These are phyloP conservation scores for Suillus brevipes DNA, from an alignment of 768 basidiomycete species.

Conservation along the genomic window DNA sequence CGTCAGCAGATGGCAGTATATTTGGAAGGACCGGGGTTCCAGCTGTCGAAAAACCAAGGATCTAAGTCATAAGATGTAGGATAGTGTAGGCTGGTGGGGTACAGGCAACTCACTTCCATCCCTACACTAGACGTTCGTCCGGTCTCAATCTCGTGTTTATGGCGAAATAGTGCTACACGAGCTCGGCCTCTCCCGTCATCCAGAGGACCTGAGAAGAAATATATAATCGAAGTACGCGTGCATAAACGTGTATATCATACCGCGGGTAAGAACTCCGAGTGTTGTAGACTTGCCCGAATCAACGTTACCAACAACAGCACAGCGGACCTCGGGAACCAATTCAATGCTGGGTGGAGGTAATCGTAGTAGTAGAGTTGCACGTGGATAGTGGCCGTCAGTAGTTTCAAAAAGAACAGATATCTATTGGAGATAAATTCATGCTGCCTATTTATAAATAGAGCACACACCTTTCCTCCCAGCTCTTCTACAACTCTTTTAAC, in stretches of 20 bases:
- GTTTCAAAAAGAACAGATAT: constrained; percentile 54
- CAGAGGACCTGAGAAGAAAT: constrained; percentile 51
- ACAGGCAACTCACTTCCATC: constrained; percentile 73
- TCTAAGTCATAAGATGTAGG: constrained; percentile 43
- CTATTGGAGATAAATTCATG: constrained; percentile 33
- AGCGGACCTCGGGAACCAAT: constrained; percentile 86
- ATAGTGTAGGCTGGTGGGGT: not conserved
- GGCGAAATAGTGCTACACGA: constrained; percentile 88
- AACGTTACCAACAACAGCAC: constrained; percentile 95
- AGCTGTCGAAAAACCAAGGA: constrained; percentile 80
- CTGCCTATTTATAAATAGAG: not conserved
- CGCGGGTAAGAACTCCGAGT: constrained; percentile 92
- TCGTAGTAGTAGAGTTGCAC: constrained; percentile 63
- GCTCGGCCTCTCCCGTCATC: constrained; percentile 83
- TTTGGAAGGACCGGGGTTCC: constrained; percentile 81
- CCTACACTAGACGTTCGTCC: constrained; percentile 95
- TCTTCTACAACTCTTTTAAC: constrained; percentile 63
- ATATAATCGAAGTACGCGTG: constrained; percentile 16
- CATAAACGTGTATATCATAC: constrained; percentile 37
- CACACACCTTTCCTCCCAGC: constrained; percentile 74
- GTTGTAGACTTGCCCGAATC: constrained; percentile 95
- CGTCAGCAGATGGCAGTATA: constrained; percentile 52
- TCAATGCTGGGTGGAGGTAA: constrained; percentile 76
- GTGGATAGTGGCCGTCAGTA: constrained; percentile 45
- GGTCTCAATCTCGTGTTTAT: constrained; percentile 97